Evolutionary conservation across 768 basidiomycete genomes (phyloP).

Genomic region (Floccularia luteovirens): DNA sequence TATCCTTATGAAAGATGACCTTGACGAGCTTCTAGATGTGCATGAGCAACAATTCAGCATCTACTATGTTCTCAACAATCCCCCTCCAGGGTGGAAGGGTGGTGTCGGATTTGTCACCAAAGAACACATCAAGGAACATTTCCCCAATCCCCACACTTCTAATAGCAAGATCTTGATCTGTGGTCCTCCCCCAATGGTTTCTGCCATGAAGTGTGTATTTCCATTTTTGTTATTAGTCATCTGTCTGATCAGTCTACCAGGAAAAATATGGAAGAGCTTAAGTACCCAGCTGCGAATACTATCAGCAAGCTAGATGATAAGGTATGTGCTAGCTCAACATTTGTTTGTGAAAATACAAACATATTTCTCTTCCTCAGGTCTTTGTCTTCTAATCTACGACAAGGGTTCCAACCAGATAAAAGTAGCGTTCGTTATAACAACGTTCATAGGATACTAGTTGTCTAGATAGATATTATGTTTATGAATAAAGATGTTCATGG

Average conservation of each 20-base stretch:
- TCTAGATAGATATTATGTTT: background rate
- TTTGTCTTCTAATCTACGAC: slow-evolving; percentile 31
- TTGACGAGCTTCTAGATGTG: slow-evolving; percentile 66
- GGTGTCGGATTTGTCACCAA: slow-evolving; percentile 91
- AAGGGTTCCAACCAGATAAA: no score
- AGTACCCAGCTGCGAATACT: slow-evolving; percentile 80
- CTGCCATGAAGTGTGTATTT: slow-evolving; percentile 40
- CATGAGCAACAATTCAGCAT: slow-evolving; percentile 65
- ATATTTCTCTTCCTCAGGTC: slow-evolving; percentile 18
- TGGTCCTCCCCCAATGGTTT: slow-evolving; percentile 56
- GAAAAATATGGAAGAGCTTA: slow-evolving; percentile 84
- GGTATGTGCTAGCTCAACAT: slow-evolving; percentile 31
- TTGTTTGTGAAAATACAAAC: slow-evolving; percentile 5
- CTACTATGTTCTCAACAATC: slow-evolving; percentile 92
- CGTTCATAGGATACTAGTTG: background rate
- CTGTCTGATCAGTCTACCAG: slow-evolving; percentile 26
- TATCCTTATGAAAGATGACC: slow-evolving; percentile 83
- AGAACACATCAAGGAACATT: slow-evolving; percentile 78
- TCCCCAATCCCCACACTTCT: slow-evolving; percentile 55
- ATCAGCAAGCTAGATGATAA: slow-evolving; percentile 92
- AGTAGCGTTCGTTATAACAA: no score
- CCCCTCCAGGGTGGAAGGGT: slow-evolving; percentile 79
- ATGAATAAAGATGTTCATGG: background rate
- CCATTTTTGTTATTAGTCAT: slow-evolving; percentile 1
- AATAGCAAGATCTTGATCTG: slow-evolving; percentile 85